These are phyloP conservation scores for Tulasnella sp. DNA, from an alignment of 768 basidiomycete genomes.

Conservation along the genomic window DNA sequence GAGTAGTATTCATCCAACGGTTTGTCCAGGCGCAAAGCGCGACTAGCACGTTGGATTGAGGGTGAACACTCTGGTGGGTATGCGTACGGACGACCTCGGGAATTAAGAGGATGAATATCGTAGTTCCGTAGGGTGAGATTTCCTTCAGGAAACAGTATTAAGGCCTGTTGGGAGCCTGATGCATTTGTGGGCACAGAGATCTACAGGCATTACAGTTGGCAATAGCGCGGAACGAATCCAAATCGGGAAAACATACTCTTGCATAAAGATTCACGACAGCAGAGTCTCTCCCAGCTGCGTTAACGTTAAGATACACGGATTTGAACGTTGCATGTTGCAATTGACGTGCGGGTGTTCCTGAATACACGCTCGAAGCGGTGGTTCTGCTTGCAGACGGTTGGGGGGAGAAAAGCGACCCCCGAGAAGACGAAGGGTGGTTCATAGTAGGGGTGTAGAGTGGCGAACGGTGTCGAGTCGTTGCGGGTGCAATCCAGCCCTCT, in stretches of 20 bases:
- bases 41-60: conserved; percentile 1
- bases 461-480: background rate
- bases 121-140: background rate
- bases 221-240: background rate
- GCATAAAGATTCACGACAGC: background rate
- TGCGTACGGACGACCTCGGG: background rate
- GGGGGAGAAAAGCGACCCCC: background rate
- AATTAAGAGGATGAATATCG: conserved; percentile 10
- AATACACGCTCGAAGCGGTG: background rate
- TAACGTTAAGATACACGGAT: background rate
- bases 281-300: background rate
- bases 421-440: background rate
- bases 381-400: background rate
- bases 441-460: background rate
- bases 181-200: conserved; percentile 8
- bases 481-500: background rate
- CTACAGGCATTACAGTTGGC: background rate
- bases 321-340: background rate
- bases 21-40: background rate
- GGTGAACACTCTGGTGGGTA: background rate
- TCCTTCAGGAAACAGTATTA: background rate
- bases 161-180: conserved; percentile 3
- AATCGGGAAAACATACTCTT: background rate
- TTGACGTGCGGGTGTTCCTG: background rate
- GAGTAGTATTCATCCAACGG: conserved; percentile 10